Percentiles rank a stretch among this genome's conserved stretches.
Evolutionary conservation across 495 filamentous ascomycete genomes (phyloP).

Genomic region (Elaphomyces granulatus): DNA sequence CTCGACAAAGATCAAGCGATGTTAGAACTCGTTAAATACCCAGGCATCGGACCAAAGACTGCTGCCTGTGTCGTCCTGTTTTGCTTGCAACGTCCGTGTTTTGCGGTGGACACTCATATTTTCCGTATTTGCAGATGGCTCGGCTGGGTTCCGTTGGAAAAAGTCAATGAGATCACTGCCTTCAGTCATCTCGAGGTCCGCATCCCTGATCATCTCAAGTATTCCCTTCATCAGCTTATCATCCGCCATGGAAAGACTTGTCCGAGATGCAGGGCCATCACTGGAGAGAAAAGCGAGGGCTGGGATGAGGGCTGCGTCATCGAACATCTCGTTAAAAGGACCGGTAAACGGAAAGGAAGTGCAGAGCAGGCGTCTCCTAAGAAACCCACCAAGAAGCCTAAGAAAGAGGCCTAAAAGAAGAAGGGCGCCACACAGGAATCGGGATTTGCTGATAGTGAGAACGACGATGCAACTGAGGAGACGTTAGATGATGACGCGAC

Average conservation of each 20-base stretch:
- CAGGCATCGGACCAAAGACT: constrained; percentile 85
- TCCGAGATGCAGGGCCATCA: constrained; percentile 53
- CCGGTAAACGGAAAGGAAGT: constrained; percentile 26
- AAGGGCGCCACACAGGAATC: no score
- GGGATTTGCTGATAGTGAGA: no score
- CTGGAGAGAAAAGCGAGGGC: constrained; percentile 26
- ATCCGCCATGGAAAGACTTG: constrained; percentile 78
- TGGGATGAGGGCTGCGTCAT: constrained; percentile 38
- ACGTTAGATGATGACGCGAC: no score
- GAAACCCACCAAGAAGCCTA: constrained; percentile 1
- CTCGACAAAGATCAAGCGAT: constrained; percentile 56
- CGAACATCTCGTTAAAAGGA: constrained; percentile 34
- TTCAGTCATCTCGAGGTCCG: constrained; percentile 70
- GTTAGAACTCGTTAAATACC: constrained; percentile 55
- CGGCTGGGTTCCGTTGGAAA: constrained; percentile 53
- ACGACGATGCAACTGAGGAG: no score
- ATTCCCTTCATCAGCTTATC: constrained; percentile 73
- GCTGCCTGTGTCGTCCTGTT: constrained; percentile 76
- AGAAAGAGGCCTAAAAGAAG: no score
- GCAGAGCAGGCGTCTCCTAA: neutral
- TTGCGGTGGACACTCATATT: constrained; percentile 80
- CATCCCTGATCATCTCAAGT: constrained; percentile 78
- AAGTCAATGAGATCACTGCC: constrained; percentile 50
- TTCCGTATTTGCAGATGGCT: constrained; percentile 73
- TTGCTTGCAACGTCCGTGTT: constrained; percentile 61